Percentiles rank a stretch among this genome's conserved stretches.
These are phyloP conservation scores for Rubus parviflorus DNA, from an alignment of 306 rosid species.

Conservation along the genomic window DNA sequence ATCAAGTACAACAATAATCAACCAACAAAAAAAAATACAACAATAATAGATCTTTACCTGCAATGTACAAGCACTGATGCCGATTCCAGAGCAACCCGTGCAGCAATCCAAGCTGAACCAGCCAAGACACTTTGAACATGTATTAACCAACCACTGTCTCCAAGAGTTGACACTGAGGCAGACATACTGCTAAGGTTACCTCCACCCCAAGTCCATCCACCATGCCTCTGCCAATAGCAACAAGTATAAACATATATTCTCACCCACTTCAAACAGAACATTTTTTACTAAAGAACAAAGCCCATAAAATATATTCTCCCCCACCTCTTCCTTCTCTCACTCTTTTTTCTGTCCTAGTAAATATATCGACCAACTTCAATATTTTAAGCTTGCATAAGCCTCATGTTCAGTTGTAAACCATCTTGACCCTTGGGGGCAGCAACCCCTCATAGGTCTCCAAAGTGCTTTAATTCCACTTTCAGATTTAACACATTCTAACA, in stretches of 20 bases:
- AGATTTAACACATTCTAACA: not conserved
- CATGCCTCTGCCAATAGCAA: slow-evolving; percentile 68
- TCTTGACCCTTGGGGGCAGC: not conserved
- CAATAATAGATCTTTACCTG: slow-evolving; percentile 50
- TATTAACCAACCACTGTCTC: slow-evolving; percentile 94
- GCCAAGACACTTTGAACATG: slow-evolving; percentile 90
- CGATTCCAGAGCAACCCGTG: slow-evolving; percentile 81
- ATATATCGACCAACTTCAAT: not conserved
- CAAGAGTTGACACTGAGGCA: slow-evolving; percentile 91
- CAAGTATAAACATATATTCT: not conserved
- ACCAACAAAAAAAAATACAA: not conserved
- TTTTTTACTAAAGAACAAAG: slow-evolving; percentile 4
- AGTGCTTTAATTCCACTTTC: slow-evolving; percentile 1
- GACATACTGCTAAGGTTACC: slow-evolving; percentile 99
- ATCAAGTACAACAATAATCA: not conserved
- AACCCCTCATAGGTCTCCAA: not conserved
- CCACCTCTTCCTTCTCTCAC: not conserved
- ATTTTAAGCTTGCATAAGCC: not conserved
- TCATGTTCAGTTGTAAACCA: not conserved
- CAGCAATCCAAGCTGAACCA: slow-evolving; percentile 98
- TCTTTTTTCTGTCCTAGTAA: not conserved
- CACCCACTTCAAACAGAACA: not conserved
- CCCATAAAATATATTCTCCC: slow-evolving; percentile 19
- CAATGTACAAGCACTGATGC: slow-evolving; percentile 98
- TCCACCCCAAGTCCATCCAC: slow-evolving; percentile 99